Evolutionary conservation across 2,329 filamentous ascomycete species (phyloP), one percentile per base, ranked within the genome.

Genomic region (Trichoderma pleuroti): DNA sequence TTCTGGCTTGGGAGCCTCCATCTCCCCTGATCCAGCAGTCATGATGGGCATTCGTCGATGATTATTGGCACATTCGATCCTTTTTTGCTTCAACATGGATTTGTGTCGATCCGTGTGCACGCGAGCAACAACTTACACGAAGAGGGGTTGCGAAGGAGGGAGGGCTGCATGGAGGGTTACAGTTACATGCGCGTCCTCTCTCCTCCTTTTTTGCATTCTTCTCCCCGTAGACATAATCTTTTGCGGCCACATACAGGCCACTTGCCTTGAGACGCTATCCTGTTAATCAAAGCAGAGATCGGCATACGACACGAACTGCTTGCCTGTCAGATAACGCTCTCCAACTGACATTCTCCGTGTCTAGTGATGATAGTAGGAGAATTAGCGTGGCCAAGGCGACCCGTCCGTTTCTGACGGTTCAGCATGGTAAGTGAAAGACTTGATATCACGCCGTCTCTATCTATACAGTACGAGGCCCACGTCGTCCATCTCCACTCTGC

Each of bases 101-200:
- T 42, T 21, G 1, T 28, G 24, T 21, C 56, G 49, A 57, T 42
- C 49, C 21, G 21, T 42, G 26, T 21, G 49, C 56, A 52, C 39
- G 18, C n/a, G 65, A 68, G 52, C 12, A 46, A 21, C 39, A 30
- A 52, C 54, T 60, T 49, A 68, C 54, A 68, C 21, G 42, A 68
- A 61, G 65, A 68, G 65, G 54, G 65, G 54, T 42, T 52, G 61
- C 39, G 3, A 11, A 39, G 26, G 3, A 34, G 32, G 16, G 54
- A 32, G 32, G 32, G 36, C 26, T 71, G 52, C 56, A 68, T 18
- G 65, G 30, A 68, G 65, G 39, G 65, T 68, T 68, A 52, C 57
- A 68, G 56, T 68, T 68, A 61, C 57, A 68, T 68, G 54, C 24
- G 63, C 46, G 5, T 36, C 26, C 10, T 70, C 59, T 68, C 61